Evolutionary conservation across 2,329 filamentous ascomycete species (phyloP).

Genomic region (Calonectria multiphialidica): DNA sequence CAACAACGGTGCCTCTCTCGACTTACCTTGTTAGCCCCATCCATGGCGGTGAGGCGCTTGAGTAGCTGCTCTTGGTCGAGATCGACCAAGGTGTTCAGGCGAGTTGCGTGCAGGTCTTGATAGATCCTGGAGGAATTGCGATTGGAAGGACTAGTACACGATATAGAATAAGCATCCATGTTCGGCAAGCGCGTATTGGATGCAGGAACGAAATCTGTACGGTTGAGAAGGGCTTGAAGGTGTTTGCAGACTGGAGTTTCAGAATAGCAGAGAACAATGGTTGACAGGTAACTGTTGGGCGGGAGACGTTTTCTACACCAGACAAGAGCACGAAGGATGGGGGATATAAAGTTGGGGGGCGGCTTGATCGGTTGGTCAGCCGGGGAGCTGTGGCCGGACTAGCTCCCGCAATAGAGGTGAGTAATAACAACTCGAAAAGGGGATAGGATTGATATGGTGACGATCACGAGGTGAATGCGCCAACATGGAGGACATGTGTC

Average conservation of each 20-base stretch:
- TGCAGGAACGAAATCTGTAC: conserved; percentile 11
- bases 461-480: conserved; percentile 3
- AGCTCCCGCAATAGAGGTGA: conserved; percentile 29
- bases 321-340: conserved; percentile 16
- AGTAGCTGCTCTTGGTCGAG: conserved; percentile 47
- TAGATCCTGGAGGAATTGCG: conserved; percentile 62
- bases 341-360: conserved; percentile 38
- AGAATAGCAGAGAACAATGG: conserved; percentile 23
- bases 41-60: conserved; percentile 46
- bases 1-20: neutral
- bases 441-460: conserved; percentile 25
- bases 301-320: conserved; percentile 15
- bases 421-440: conserved; percentile 24
- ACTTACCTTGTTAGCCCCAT: conserved; percentile 53
- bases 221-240: neutral
- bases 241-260: conserved; percentile 34
- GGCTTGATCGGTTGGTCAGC: conserved; percentile 36
- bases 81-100: conserved; percentile 50
- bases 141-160: conserved; percentile 57
- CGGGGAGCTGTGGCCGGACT: conserved; percentile 26
- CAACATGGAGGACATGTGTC: neutral
- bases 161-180: conserved; percentile 68
- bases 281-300: conserved; percentile 13
- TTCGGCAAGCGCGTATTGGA: conserved; percentile 6
- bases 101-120: conserved; percentile 60